Base-by-base conservation (phyloP, 371 early-diverging fungal species). In the Actinomortierella wolfii region DNA sequence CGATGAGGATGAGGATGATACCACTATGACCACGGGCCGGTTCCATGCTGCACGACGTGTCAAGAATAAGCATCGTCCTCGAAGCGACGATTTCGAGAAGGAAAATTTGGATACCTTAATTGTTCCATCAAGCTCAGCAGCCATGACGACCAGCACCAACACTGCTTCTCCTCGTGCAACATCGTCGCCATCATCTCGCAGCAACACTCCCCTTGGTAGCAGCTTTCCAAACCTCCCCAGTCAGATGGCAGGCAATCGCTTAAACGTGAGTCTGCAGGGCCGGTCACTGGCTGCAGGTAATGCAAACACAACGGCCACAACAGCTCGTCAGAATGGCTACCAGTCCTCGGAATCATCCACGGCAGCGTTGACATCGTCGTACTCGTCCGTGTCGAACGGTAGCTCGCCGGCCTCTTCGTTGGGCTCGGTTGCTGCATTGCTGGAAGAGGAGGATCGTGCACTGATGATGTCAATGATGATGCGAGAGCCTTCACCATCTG, bases 261-360 rank as follows among this genome's bases (percentile, higher is more conserved):
- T n/a, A n/a, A n/a, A n/a, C n/a, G n/a, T n/a, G n/a, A n/a, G n/a
- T n/a, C n/a, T n/a, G n/a, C n/a, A n/a, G n/a, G n/a, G n/a, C n/a
- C n/a, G n/a, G n/a, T n/a, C n/a, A n/a, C n/a, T n/a, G n/a, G n/a
- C n/a, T n/a, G n/a, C n/a, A n/a, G n/a, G n/a, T n/a, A n/a, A n/a
- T n/a, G n/a, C n/a, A n/a, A n/a, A 11, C 14, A 17, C 34, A 51
- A 9, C 28, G 8, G n/a, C 20, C 1, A 1, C 51, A 0, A 24
- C 24, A 8, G 34, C 51, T 13, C 51, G 51, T n/a, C 18, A n/a
- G 29, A 68, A 56, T 17, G 69, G 69, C 40, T 68, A 68, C 50
- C 63, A 56, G 29, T 68, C 69, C 24, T 68, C 69, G 11, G 69
- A 64, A 23, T 68, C 69, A 17, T 68, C 68, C 0, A 59, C 68